Evolutionary conservation across 2,329 filamentous ascomycete genomes (phyloP), one percentile per base, ranked within the genome.

Genomic region (Talaromyces islandicus): DNA sequence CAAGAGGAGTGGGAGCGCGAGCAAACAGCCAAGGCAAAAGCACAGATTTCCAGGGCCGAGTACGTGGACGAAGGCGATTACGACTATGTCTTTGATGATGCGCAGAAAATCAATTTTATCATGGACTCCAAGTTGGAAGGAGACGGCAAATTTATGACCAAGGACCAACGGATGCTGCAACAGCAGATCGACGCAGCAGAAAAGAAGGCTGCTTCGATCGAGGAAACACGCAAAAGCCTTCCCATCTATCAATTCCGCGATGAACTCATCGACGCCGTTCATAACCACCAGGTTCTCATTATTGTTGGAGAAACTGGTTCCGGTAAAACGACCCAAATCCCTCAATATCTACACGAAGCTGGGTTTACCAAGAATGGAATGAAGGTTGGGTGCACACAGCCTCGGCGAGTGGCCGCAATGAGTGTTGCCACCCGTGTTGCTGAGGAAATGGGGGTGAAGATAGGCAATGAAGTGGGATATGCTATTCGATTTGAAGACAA

Each of bases 1-100:
- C 90, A 96, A 64, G 92, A 99, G 63, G 90, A 96, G 70, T 99
- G 93, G 93, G 94, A 99, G 72, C 80, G 86, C 60, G 93, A 97
- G 71, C 93, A 97, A 76, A 84, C 89, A 0, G 83, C 87, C 60
- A 95, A 95, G 73, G 92, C 91, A 6, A 94, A 93, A 72, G 87
- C 91, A 1, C 92, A 96, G 71, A 91, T 96, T 61, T 83, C 85
- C 65, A 85, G 86, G 57, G 78, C 86, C 0, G 91, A 95, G 70
- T 83, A 88, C 38, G 86, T 89, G 14, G 87, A 92, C 57, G 87
- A 92, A 65, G 87, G 87, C 12, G 88, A 95, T 61, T 99, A 97
- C 71, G 90, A 94, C 67, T 96, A 92, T 70, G 90, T 99, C 14
- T 87, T 99, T 71, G 94, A 99, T 68, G 89, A 95, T 65, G 85